Percentiles rank a stretch among this genome's conserved stretches.
These are phyloP conservation scores for Penicillium carneum DNA, from an alignment of 2,329 filamentous ascomycete genomes.

Conservation along the genomic window DNA sequence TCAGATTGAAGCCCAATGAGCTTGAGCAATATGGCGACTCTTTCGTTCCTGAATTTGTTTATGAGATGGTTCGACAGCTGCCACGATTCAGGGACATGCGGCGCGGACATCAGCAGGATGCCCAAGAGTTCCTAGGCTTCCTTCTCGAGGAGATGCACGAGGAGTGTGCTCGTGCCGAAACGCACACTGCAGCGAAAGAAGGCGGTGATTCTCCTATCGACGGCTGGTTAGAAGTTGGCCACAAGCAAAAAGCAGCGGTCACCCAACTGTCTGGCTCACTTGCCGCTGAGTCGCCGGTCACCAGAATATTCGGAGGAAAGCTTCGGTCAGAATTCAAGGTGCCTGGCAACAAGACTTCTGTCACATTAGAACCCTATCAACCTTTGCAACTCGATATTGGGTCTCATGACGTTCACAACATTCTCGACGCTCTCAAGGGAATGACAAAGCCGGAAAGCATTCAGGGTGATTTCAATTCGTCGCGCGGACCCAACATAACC, in stretches of 20 bases:
- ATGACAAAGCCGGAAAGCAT: constrained; percentile 84
- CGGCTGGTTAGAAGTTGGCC: constrained; percentile 94
- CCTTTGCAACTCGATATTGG: constrained; percentile 94
- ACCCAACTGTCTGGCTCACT: constrained; percentile 84
- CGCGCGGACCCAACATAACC: constrained; percentile 75
- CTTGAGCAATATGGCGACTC: constrained; percentile 89
- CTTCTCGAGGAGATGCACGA: constrained; percentile 91
- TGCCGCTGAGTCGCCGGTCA: constrained; percentile 79
- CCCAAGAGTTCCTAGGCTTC: constrained; percentile 94
- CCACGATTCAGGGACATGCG: constrained; percentile 92
- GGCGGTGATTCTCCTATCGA: constrained; percentile 57
- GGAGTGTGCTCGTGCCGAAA: constrained; percentile 82
- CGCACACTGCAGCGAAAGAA: constrained; percentile 55
- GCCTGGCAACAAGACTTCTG: constrained; percentile 84
- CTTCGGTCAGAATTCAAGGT: constrained; percentile 88
- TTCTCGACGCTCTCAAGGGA: constrained; percentile 85
- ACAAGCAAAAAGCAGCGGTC: constrained; percentile 84
- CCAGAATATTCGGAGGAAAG: constrained; percentile 91
- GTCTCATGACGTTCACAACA: constrained; percentile 83
- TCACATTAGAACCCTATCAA: constrained; percentile 92
- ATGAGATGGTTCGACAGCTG: constrained; percentile 85
- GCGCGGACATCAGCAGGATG: constrained; percentile 95
- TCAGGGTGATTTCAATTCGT: constrained; percentile 81
- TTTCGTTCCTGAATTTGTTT: constrained; percentile 93
- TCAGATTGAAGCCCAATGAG: constrained; percentile 79